A percentile compares a stretch with the other conserved stretches of the same genome.
Evolutionary conservation across 2,329 filamentous ascomycete species (phyloP).

Genomic region (Hypoxylon rubiginosum): DNA sequence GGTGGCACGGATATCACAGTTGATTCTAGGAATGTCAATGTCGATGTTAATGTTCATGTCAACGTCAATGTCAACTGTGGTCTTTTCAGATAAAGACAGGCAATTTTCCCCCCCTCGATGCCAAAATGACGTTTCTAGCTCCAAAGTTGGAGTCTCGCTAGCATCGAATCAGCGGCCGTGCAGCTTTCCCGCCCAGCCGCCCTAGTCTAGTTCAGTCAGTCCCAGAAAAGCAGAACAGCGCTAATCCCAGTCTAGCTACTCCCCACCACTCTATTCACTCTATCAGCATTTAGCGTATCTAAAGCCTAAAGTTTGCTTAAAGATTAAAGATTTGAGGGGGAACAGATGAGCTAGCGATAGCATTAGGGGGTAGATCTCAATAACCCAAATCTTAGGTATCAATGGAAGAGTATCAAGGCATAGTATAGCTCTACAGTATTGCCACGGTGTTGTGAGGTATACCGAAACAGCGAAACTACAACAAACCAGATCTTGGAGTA

Average conservation of each 20-base stretch:
- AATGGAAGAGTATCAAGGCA: too few relatives aligned
- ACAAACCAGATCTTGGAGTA: too few relatives aligned
- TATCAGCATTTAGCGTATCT: too few relatives aligned
- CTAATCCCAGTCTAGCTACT: constrained; percentile 25
- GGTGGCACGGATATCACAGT: background rate
- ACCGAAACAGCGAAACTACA: too few relatives aligned
- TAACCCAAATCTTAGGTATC: too few relatives aligned
- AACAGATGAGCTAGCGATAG: background rate
- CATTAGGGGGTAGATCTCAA: background rate
- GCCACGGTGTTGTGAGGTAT: too few relatives aligned
- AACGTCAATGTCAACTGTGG: background rate
- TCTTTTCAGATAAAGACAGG: constrained; percentile 6
- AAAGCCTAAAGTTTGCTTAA: background rate
- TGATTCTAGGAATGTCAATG: background rate
- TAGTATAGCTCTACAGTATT: too few relatives aligned
- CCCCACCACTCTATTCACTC: constrained; percentile 26
- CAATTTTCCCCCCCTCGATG: constrained; percentile 29
- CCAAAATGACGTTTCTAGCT: constrained; percentile 42
- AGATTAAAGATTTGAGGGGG: constrained; percentile 23
- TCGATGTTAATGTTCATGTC: too few relatives aligned
- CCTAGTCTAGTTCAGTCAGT: constrained; percentile 5
- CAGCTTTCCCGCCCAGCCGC: constrained; percentile 29
- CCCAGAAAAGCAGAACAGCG: constrained; percentile 10
- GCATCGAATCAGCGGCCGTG: constrained; percentile 10
- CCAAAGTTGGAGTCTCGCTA: constrained; percentile 18